A percentile compares a stretch with the other conserved stretches of the same genome.
Conservation (phyloP, 2,329 filamentous ascomycete genomes). For the Fusarium annulatum region DNA sequence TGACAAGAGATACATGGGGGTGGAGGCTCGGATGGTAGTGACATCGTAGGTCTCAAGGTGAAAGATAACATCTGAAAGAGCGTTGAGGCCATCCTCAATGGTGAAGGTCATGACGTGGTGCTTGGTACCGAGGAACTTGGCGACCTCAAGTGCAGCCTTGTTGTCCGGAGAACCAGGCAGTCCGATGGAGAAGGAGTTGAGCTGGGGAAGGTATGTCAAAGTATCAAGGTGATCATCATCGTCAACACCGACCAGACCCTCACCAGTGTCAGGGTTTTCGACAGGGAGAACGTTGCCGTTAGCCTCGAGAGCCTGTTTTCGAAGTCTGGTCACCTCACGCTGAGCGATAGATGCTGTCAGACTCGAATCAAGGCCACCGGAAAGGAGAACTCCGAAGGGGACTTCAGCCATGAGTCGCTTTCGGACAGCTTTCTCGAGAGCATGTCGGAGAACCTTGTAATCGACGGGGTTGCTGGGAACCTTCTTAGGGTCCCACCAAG, state of each 20-base stretch:
- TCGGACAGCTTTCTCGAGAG: slow-evolving; percentile 89
- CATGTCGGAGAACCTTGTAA: slow-evolving; percentile 82
- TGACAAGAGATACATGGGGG: slow-evolving; percentile 97
- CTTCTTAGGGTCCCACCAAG: slow-evolving; percentile 87
- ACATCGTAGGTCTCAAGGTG: slow-evolving; percentile 98
- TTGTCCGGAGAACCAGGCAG: slow-evolving; percentile 93
- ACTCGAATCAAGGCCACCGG: slow-evolving; percentile 94
- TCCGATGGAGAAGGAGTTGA: slow-evolving; percentile 99
- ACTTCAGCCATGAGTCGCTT: slow-evolving; percentile 99
- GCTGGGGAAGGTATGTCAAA: slow-evolving; percentile 89
- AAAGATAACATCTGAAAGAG: slow-evolving; percentile 96
- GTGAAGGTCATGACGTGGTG: slow-evolving; percentile 99
- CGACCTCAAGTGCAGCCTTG: slow-evolving; percentile 90
- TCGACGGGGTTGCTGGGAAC: slow-evolving; percentile 85
- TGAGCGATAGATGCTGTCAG: slow-evolving; percentile 95
- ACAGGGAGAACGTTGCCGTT: slow-evolving; percentile 59
- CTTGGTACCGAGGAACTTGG: slow-evolving; percentile 96
- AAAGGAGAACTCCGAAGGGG: slow-evolving; percentile 94
- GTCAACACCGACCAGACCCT: slow-evolving; percentile 91
- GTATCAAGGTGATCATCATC: slow-evolving; percentile 90
- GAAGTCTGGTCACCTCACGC: slow-evolving; percentile 85
- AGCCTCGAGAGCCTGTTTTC: slow-evolving; percentile 68
- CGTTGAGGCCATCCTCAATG: slow-evolving; percentile 95
- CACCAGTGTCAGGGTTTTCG: slow-evolving; percentile 68
- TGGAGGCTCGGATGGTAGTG: slow-evolving; percentile 97